Evolutionary conservation across 2,329 filamentous ascomycete species (phyloP).

Genomic region (Penicillium sp.): DNA sequence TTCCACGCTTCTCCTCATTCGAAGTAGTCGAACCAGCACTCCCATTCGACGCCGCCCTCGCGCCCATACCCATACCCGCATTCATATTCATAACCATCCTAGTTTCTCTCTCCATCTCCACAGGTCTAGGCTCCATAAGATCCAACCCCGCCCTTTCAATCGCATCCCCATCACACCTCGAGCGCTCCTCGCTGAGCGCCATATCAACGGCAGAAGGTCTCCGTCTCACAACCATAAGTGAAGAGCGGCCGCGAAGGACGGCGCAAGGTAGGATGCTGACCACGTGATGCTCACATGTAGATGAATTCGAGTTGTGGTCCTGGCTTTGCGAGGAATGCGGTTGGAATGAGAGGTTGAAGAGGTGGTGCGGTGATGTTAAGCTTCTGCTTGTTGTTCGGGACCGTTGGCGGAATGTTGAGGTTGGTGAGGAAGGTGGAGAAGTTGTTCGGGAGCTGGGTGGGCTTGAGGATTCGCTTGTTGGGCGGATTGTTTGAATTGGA

Average conservation of each 20-base stretch:
- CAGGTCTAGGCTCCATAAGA: slow-evolving; percentile 47
- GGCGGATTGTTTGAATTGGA: slow-evolving; percentile 30
- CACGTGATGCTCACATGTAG: background rate
- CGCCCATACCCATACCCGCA: background rate
- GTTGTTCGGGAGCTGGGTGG: slow-evolving; percentile 28
- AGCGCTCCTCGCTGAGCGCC: slow-evolving; percentile 44
- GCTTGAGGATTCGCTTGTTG: slow-evolving; percentile 19
- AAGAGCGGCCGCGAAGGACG: slow-evolving; percentile 30
- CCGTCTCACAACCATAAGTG: slow-evolving; percentile 37
- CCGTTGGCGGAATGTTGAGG: background rate
- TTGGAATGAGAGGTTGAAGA: slow-evolving; percentile 25
- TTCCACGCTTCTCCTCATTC: background rate
- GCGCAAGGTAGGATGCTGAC: slow-evolving; percentile 29
- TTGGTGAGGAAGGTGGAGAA: slow-evolving; percentile 26
- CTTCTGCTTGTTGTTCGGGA: background rate
- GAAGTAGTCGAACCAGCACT: slow-evolving; percentile 5
- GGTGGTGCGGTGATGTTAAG: slow-evolving; percentile 14
- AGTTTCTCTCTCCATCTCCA: slow-evolving; percentile 26
- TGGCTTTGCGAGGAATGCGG: slow-evolving; percentile 18
- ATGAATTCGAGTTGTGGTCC: slow-evolving; percentile 4
- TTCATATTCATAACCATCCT: slow-evolving; percentile 14
- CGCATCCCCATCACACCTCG: slow-evolving; percentile 37
- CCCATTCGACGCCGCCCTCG: too few species aligned
- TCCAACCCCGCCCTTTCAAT: slow-evolving; percentile 43
- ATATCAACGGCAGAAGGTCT: slow-evolving; percentile 47